Evolutionary conservation across 2,329 filamentous ascomycete genomes (phyloP), one percentile per base, ranked within the genome.

Genomic region (Ceratocystis diversiconidia): DNA sequence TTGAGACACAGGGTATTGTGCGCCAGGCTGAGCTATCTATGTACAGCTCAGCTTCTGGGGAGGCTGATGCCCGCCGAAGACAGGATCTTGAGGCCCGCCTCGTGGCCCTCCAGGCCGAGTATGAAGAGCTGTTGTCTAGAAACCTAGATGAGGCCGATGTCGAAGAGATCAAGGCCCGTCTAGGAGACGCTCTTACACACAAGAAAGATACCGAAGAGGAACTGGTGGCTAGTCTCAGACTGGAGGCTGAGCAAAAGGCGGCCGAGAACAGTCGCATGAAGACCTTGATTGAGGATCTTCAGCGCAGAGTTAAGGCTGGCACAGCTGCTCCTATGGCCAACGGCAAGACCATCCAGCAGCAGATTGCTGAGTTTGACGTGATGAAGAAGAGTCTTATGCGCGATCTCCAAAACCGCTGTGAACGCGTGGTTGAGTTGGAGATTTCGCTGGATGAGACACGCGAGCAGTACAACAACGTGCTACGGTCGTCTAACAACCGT

Each of bases 301-400:
- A 92, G 74, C 82, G 84, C 71, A 84, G 85, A 68, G 79, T 88
- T 73, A 90, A 90, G 79, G 79, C 82, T 62, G 82, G 82, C 69
- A 74, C 74, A 19, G 73, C 76, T 8, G 80, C 79, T 19, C 81
- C 86, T 30, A 90, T 87, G 73, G 78, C 84, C 65, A 90, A 89
- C 72, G 88, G 88, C 80, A 96, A 96, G 82, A 95, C 90, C 12
- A 85, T 97, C 57, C 91, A 95, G 74, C 92, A 99, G 78, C 94
- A 97, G 78, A 95, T 99, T 75, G 90, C 92, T 67, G 94, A 99
- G 74, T 99, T 99, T 71, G 94, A 99, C 76, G 89, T 90, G 67
- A 99, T 99, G 92, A 99, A 99, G 85, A 99, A 99, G 84, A 95
- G 89, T 70, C 81, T 99, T 70, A 99, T 99, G 94, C 89, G 94